Percentiles rank a stretch among this genome's conserved stretches.
These are phyloP conservation scores for Aegilops longissima DNA, from an alignment of 176 grass and related monocot species.

Conservation along the genomic window DNA sequence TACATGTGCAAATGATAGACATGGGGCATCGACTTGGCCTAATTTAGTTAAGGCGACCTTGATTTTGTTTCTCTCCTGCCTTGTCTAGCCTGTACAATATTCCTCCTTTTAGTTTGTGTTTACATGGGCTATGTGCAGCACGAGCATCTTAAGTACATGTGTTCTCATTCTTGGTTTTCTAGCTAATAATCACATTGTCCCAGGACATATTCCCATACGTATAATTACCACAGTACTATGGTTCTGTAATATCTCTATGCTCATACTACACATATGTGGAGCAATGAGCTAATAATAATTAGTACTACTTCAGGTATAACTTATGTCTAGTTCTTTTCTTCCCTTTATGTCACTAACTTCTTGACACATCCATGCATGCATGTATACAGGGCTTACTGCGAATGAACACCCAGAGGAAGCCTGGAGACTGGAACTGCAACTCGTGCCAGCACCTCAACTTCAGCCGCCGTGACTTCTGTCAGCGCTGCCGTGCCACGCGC, in stretches of 20 bases:
- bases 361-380: conserved; percentile 26
- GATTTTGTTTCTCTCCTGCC: conserved; percentile 26
- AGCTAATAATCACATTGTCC: conserved; percentile 11
- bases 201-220: neutral
- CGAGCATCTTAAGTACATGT: conserved; percentile 15
- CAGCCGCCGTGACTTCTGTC: conserved; percentile 84
- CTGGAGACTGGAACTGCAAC: conserved; percentile 93
- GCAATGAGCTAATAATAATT: conserved; percentile 9
- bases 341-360: neutral
- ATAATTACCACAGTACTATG: neutral
- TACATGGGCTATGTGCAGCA: conserved; percentile 7
- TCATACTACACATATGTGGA: neutral
- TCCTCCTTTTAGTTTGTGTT: conserved; percentile 32
- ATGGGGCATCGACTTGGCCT: neutral
- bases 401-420: conserved; percentile 80
- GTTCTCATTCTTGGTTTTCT: neutral
- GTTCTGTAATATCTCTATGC: neutral
- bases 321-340: conserved; percentile 15
- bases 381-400: conserved; percentile 38
- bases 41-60: conserved; percentile 3
- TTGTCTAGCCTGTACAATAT: conserved; percentile 27
- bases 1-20: conserved; percentile 9
- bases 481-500: conserved; percentile 62
- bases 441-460: conserved; percentile 91
- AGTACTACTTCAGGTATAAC: neutral